Conservation (phyloP, 768 basidiomycete genomes). For the Russula compacta region DNA sequence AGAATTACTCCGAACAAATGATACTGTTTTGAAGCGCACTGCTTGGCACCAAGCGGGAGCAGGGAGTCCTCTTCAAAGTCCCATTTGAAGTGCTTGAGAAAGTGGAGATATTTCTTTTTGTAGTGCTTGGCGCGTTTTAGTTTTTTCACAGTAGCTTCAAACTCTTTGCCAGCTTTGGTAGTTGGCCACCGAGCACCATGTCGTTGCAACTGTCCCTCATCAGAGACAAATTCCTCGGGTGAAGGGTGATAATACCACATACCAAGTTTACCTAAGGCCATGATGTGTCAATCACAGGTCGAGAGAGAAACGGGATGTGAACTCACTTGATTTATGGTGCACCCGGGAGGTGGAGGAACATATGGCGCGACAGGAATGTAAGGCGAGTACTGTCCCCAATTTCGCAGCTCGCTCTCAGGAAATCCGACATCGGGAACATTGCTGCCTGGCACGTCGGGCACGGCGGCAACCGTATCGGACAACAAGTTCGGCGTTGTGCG, state of each 20-base stretch:
- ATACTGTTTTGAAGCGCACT: slow-evolving; percentile 35
- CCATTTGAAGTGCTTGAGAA: slow-evolving; percentile 51
- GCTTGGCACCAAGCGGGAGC: slow-evolving; percentile 54
- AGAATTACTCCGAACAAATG: neutral
- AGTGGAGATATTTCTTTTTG: slow-evolving; percentile 40
- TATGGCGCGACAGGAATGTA: slow-evolving; percentile 44
- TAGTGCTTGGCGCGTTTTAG: slow-evolving; percentile 40
- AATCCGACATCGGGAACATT: slow-evolving; percentile 11
- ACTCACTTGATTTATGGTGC: slow-evolving; percentile 48
- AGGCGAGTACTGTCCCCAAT: slow-evolving; percentile 57
- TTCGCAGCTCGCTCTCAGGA: slow-evolving; percentile 4
- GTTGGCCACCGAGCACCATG: slow-evolving; percentile 80
- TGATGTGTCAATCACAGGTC: neutral
- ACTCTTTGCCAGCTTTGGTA: slow-evolving; percentile 32
- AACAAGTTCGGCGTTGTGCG: slow-evolving; percentile 26
- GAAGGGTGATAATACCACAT: slow-evolving; percentile 20
- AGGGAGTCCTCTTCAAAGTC: slow-evolving; percentile 48
- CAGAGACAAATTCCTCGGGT: neutral
- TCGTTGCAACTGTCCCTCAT: slow-evolving; percentile 50
- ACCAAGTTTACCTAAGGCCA: slow-evolving; percentile 50
- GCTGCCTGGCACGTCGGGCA: slow-evolving; percentile 23
- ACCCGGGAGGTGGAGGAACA: slow-evolving; percentile 36
- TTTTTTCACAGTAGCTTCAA: slow-evolving; percentile 42
- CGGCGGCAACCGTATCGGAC: slow-evolving; percentile 23
- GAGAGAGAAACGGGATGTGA: neutral